Percentiles rank a stretch among this genome's conserved stretches.
These are phyloP conservation scores for Medicago lupulina DNA, from an alignment of 306 rosid species.

Conservation along the genomic window DNA sequence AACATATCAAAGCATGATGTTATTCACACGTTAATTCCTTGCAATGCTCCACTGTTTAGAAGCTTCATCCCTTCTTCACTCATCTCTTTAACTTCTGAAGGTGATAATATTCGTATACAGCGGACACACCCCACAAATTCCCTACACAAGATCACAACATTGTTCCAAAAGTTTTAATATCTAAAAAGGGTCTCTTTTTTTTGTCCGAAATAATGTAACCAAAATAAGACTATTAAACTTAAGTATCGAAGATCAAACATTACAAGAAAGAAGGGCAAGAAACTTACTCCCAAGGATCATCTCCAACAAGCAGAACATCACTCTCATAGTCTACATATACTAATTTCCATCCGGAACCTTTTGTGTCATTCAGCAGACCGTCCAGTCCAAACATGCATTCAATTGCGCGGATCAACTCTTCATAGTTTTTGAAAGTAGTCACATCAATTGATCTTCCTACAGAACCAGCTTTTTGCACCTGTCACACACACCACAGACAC, in stretches of 20 bases:
- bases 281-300: slow-evolving; percentile 99
- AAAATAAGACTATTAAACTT: no score
- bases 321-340: slow-evolving; percentile 92
- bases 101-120: slow-evolving; percentile 85
- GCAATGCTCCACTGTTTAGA: slow-evolving; percentile 84
- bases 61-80: slow-evolving; percentile 98
- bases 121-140: slow-evolving; percentile 91
- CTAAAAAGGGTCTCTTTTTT: background rate
- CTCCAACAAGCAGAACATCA: slow-evolving; percentile 91
- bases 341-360: slow-evolving; percentile 90
- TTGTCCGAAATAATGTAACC: background rate
- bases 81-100: slow-evolving; percentile 91
- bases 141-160: slow-evolving; percentile 53
- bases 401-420: slow-evolving; percentile 75
- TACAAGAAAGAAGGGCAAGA: slow-evolving; percentile 14
- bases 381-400: slow-evolving; percentile 95
- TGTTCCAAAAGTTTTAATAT: background rate
- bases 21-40: slow-evolving; percentile 61
- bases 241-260: background rate
- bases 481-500: slow-evolving; percentile 25
- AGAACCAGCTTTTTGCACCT: slow-evolving; percentile 97
- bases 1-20: slow-evolving; percentile 28
- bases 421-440: slow-evolving; percentile 79
- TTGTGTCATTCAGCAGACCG: slow-evolving; percentile 84
- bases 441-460: slow-evolving; percentile 96